Evolutionary conservation across 23 red algal species (phyloP).

Genomic region (Chondrus crispus): DNA sequence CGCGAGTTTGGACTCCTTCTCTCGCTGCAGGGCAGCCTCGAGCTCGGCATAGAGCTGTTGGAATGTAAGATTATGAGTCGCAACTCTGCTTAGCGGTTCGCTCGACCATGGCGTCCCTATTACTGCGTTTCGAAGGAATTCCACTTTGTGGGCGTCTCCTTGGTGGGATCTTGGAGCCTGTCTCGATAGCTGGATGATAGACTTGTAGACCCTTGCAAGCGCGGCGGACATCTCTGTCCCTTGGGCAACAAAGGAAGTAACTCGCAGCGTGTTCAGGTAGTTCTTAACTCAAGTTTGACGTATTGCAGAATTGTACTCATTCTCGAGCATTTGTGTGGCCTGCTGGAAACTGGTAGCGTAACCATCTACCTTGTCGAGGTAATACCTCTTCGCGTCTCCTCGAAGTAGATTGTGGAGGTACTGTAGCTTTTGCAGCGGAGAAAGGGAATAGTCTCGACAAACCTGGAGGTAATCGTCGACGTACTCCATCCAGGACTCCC

Average conservation of each 20-base stretch:
- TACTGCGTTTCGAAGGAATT: not conserved
- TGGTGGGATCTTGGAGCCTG: not conserved
- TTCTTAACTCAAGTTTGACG: not conserved
- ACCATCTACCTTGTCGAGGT: not conserved
- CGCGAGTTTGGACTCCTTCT: not conserved
- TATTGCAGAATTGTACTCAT: slow-evolving; percentile 16
- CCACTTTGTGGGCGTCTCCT: not conserved
- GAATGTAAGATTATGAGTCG: not conserved
- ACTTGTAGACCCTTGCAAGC: not conserved
- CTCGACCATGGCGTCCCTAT: not conserved
- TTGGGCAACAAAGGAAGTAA: not conserved
- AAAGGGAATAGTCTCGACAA: not conserved
- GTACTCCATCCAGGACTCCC: not conserved
- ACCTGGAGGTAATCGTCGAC: not conserved
- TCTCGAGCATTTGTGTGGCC: not conserved
- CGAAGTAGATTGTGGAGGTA: not conserved
- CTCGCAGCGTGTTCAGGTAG: not conserved
- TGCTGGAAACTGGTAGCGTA: not conserved
- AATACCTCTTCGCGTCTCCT: not conserved
- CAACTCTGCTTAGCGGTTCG: not conserved
- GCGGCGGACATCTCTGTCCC: not conserved
- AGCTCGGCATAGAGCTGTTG: not conserved
- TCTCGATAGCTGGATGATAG: not conserved
- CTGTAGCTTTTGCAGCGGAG: not conserved
- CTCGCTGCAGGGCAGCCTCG: not conserved